phyloP scores from a whole-genome alignment of 202 grass and related monocot species.

The Setaria italica region DNA sequence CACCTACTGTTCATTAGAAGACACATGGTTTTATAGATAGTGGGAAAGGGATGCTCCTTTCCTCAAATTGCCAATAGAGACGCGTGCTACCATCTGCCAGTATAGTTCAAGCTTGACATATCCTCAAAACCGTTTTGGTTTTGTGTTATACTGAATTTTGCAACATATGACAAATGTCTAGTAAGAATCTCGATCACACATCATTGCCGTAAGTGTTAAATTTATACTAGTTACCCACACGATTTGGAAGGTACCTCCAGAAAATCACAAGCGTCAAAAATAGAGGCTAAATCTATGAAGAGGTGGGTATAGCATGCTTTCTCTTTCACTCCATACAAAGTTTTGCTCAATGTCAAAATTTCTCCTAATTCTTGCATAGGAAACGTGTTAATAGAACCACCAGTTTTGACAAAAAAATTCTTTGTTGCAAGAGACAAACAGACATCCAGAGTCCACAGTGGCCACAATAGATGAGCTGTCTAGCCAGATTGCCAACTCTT shows the following conservation, averaged over 20 bases:
- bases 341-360: background rate
- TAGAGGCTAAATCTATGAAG: background rate
- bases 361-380: background rate
- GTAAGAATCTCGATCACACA: background rate
- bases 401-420: background rate
- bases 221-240: background rate
- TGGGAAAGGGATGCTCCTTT: background rate
- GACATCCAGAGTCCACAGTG: background rate
- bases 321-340: background rate
- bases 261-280: background rate
- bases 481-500: background rate
- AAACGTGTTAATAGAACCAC: background rate
- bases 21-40: slow-evolving; percentile 8
- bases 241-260: background rate
- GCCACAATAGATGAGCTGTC: background rate
- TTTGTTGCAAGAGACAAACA: background rate
- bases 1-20: slow-evolving; percentile 1
- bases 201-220: background rate
- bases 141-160: background rate
- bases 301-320: background rate
- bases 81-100: background rate
- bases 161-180: background rate
- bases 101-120: background rate
- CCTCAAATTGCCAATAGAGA: slow-evolving; percentile 1
- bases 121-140: background rate